phyloP scores from a whole-genome alignment of 2,329 filamentous ascomycete genomes.

The Cytospora piceae region DNA sequence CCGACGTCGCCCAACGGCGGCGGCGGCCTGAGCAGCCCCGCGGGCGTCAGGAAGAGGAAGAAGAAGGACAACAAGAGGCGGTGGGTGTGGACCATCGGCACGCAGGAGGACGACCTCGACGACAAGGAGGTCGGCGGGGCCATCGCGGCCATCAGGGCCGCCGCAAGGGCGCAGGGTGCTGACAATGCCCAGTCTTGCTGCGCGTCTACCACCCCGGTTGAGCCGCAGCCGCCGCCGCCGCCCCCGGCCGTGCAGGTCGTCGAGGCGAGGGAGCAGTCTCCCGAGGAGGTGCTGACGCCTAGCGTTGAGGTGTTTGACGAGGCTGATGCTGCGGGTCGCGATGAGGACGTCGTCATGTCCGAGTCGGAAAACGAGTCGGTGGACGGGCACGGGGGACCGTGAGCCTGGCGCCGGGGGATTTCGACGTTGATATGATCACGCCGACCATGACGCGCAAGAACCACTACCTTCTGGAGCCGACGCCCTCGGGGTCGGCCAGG shows the following conservation, averaged over 20 bases:
- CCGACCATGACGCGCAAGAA: constrained; percentile 40
- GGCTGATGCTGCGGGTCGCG: constrained; percentile 32
- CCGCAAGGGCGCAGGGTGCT: constrained; percentile 11
- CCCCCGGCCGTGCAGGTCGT: constrained; percentile 14
- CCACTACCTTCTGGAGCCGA: constrained; percentile 4
- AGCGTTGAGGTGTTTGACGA: constrained; percentile 46
- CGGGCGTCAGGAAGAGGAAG: constrained; percentile 55
- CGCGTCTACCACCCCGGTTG: not conserved
- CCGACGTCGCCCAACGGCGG: constrained; percentile 45
- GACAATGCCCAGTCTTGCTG: constrained; percentile 36
- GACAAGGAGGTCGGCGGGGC: constrained; percentile 49
- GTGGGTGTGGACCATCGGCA: constrained; percentile 69
- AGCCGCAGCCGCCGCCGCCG: not conserved
- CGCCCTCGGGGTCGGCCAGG: constrained; percentile 23
- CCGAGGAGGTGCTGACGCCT: constrained; percentile 44
- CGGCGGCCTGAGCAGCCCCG: constrained; percentile 41
- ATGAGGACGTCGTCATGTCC: constrained; percentile 54
- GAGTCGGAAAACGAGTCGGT: constrained; percentile 42
- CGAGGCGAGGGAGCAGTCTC: constrained; percentile 28
- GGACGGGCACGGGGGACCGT: constrained; percentile 23
- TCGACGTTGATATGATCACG: constrained; percentile 45
- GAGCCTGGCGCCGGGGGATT: constrained; percentile 37
- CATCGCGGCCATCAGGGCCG: constrained; percentile 45
- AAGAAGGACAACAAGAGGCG: constrained; percentile 66
- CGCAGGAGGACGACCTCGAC: constrained; percentile 51